Evolutionary conservation across 768 basidiomycete genomes (phyloP), one percentile per base, ranked within the genome.

Genomic region (Candolleomyces efflorescens): DNA sequence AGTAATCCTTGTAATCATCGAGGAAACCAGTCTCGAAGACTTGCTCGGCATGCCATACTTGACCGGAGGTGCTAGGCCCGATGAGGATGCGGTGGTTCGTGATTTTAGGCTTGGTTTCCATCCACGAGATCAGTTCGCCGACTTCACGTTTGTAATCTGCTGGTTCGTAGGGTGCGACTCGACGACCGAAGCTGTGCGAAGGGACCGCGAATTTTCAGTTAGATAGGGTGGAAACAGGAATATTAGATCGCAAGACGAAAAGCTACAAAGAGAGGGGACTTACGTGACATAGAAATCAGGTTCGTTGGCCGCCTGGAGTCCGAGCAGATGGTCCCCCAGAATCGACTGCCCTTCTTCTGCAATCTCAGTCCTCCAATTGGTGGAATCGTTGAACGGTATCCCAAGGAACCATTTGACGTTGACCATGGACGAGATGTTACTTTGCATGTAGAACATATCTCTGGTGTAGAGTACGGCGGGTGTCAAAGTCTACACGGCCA

Each of bases 301-400:
- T 69, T 91, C 89, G 68, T 92, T 91, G 1, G 85, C 90, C 4
- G 83, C 79, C 68, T 91, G 87, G 20, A 89, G 71, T 0, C 87
- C 90, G 38, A 89, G 68, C 13, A 93, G 75, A 60, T 79, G 73
- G 58, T 83, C 72, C 0, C 91, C 92, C 0, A 93, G 74, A 59
- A 91, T 85, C n/a, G 68, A 58, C 63, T 91, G 80, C 3, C 83
- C 86, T 52, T 74, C 68, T 63, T 86, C 81, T 5, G 81, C 86
- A 46, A 90, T 84, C 13, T 68, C 73, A 3, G 87, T 71, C 13
- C 80, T 72, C 67, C 81, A 79, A 64, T 84, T 71, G 41, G 73
- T 63, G 15, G 82, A 82, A 53, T 89, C 82, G 63, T 89, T 87
- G 71, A 92, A 88, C 0, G 88, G 88, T 9, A 89, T 71, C 37